Conservation (phyloP, 371 early-diverging fungal genomes). For the Rhizopus arrhizus region DNA sequence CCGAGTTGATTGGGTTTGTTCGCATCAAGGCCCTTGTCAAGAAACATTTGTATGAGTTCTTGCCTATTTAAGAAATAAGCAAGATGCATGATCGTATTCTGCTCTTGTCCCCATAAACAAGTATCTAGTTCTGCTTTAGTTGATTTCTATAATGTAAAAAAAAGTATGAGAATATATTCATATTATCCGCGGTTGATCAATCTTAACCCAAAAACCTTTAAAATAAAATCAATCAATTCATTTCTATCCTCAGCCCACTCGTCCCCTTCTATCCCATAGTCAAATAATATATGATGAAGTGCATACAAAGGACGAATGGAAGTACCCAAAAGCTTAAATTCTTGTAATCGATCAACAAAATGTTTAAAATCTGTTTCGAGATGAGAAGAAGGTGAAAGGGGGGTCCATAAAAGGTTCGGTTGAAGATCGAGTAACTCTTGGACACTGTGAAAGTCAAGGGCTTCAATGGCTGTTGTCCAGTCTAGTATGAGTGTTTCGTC, state of each 20-base stretch:
- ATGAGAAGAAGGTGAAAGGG: constrained; percentile 18
- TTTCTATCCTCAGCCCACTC: constrained; percentile 27
- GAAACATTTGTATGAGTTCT: constrained; percentile 18
- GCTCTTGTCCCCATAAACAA: constrained; percentile 26
- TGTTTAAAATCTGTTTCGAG: constrained; percentile 30
- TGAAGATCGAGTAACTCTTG: constrained; percentile 20
- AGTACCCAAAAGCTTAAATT: constrained; percentile 20
- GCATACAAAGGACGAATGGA: constrained; percentile 26
- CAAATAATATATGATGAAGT: constrained; percentile 30
- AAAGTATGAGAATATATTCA: neutral
- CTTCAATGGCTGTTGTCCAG: constrained; percentile 34
- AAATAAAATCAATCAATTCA: constrained; percentile 25
- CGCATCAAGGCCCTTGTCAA: constrained; percentile 17
- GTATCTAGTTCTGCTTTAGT: constrained; percentile 25
- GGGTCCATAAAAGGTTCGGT: constrained; percentile 30
- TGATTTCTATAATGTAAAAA: constrained; percentile 14
- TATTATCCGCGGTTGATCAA: neutral
- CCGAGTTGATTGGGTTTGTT: constrained; percentile 21
- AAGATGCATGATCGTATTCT: constrained; percentile 28
- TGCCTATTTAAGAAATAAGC: constrained; percentile 23
- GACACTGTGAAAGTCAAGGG: constrained; percentile 23
- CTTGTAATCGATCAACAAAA: constrained; percentile 23
- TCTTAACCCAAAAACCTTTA: constrained; percentile 17
- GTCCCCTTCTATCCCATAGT: constrained; percentile 26
- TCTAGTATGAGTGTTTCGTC: constrained; percentile 24